phyloP scores from a whole-genome alignment of 805 yeast genomes.

The Cyberlindnera mrakii region DNA sequence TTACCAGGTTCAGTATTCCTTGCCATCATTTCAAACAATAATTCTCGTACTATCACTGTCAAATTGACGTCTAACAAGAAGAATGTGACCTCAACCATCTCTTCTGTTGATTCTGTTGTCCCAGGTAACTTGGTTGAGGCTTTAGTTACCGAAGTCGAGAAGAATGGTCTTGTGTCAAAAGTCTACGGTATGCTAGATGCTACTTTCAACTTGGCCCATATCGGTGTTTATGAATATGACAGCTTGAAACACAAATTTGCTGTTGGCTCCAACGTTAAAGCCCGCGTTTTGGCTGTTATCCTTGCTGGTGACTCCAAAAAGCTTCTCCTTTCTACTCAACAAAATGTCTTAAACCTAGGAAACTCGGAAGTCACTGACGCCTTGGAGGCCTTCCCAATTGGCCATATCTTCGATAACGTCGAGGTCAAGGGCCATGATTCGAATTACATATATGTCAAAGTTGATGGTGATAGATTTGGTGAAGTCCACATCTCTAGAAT shows the following conservation, averaged over 20 bases:
- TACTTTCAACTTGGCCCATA: conserved; percentile 62
- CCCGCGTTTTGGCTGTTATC: conserved; percentile 63
- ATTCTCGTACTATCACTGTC: conserved; percentile 54
- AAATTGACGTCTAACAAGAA: conserved; percentile 40
- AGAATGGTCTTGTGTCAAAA: conserved; percentile 64
- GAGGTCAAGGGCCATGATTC: conserved; percentile 56
- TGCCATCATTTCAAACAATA: conserved; percentile 46
- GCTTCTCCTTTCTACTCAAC: conserved; percentile 57
- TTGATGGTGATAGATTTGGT: conserved; percentile 56
- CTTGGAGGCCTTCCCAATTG: conserved; percentile 68
- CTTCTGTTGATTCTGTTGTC: conserved; percentile 72
- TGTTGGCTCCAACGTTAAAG: conserved; percentile 61
- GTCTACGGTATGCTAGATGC: conserved; percentile 73
- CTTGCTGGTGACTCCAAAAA: conserved; percentile 48
- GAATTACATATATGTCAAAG: conserved; percentile 47
- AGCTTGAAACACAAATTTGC: conserved; percentile 55
- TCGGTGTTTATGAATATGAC: conserved; percentile 39
- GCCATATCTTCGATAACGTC: conserved; percentile 55
- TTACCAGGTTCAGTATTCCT: conserved; percentile 66
- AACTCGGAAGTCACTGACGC: conserved; percentile 17
- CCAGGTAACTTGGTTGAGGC: conserved; percentile 85
- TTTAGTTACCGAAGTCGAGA: conserved; percentile 49
- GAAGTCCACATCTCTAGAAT: conserved; percentile 75
- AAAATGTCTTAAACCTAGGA: conserved; percentile 37
- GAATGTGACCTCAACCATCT: conserved; percentile 47